A percentile compares a stretch with the other conserved stretches of the same genome.
Conservation (phyloP, 129 eudicot species). For the Heracleum sosnowskyi region DNA sequence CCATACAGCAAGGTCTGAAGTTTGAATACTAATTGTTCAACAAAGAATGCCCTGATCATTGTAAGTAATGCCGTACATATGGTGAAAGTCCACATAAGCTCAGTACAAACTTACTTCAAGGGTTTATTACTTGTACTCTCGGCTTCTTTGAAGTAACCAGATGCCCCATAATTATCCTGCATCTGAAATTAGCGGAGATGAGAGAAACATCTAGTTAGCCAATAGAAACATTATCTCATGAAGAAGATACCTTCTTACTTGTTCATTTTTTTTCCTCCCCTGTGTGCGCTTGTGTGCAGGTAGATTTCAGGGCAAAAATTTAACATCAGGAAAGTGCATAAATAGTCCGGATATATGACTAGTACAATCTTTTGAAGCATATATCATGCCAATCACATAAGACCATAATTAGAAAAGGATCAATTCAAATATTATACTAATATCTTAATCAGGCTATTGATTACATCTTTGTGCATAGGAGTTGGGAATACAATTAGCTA, state of each 20-base stretch:
- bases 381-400: neutral
- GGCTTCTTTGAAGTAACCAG: conserved; percentile 78
- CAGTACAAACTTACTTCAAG: conserved; percentile 34
- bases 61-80: neutral
- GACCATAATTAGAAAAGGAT: neutral
- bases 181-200: conserved; percentile 42
- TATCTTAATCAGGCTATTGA: neutral
- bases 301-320: neutral
- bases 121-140: conserved; percentile 34
- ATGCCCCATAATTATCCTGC: conserved; percentile 92
- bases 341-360: neutral
- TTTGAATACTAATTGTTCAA: neutral
- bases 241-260: neutral
- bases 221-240: neutral
- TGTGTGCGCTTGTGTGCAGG: neutral
- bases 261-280: neutral
- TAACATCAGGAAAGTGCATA: neutral
- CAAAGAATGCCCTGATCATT: neutral
- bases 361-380: neutral
- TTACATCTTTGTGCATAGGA: neutral
- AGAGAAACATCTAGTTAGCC: conserved; percentile 6
- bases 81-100: neutral
- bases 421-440: neutral
- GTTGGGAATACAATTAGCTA: neutral
- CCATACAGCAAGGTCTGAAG: neutral